Base-by-base conservation (phyloP, 2,329 filamentous ascomycete species). In the Botryotinia convoluta region DNA sequence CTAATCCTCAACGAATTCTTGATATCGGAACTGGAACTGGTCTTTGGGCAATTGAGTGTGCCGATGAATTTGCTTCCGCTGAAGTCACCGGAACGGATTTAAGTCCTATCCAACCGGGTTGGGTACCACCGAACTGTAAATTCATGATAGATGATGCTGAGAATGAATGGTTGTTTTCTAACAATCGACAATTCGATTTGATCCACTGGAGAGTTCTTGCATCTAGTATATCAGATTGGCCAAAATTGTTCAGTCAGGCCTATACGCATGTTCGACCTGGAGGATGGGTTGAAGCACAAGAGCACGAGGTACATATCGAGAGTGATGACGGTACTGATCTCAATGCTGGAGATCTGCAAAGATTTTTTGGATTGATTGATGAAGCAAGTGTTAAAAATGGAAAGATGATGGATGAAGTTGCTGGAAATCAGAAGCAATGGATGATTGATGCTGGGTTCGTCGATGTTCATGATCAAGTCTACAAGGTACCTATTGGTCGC, bases 131-230 rank as follows among this genome's bases (percentile, higher is more conserved):
- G 42, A 92, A 92, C 77, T 72, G 71, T 68, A 85, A 86, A 73
- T 92, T 92, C 77, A 84, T 90, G 72, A 86, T 92, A 51, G 90
- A 92, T 78, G 90, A 92, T 78, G 87, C 88, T 51, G 88, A 90
- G 78, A 84, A 86, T n/a, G 77, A 80, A 32, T 84, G 84, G 83
- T 79, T 88, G 26, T 84, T 88, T 74, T 85, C 86, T 8, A 78
- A 79, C 6, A 85, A 88, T 74, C 84, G 86, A 18, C 48, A 62
- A 69, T 90, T 89, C 72, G 88, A 91, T 78, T 89, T 89, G 74
- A 85, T 91, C 48, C 88, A 90, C 78, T 85, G 86, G n/a, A 84
- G 89, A 4, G 85, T 88, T 72, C 86, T 87, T 1, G 85, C 87
- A 22, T 85, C 86, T 83, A 87, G 85, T 3, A 86, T 90, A 73